phyloP scores from a whole-genome alignment of 2,329 filamentous ascomycete genomes.

The Aspergillus tanneri region DNA sequence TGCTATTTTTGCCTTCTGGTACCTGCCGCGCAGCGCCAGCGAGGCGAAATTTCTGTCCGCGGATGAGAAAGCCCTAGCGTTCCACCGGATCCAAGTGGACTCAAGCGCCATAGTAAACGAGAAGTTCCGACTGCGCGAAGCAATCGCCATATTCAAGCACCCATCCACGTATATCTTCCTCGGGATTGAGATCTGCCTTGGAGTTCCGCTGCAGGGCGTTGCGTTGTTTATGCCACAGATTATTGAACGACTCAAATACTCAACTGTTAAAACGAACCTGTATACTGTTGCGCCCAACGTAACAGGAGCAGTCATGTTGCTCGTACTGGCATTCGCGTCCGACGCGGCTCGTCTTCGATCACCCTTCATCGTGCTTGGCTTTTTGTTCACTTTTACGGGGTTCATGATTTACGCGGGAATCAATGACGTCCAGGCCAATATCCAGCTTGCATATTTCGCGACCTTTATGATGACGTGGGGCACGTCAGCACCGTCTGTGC shows the following conservation, averaged over 20 bases:
- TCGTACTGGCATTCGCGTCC: conserved; percentile 69
- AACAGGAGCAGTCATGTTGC: conserved; percentile 68
- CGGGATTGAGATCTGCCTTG: conserved; percentile 58
- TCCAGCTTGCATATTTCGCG: conserved; percentile 71
- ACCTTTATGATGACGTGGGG: conserved; percentile 84
- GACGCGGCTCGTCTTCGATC: conserved; percentile 67
- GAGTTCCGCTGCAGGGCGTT: conserved; percentile 59
- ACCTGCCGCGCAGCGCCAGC: conserved; percentile 64
- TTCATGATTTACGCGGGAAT: conserved; percentile 78
- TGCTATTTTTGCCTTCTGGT: conserved; percentile 65
- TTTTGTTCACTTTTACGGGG: conserved; percentile 70
- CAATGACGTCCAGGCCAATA: conserved; percentile 57
- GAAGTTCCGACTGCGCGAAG: conserved; percentile 53
- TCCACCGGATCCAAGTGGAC: conserved; percentile 72
- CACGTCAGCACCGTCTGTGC: conserved; percentile 69
- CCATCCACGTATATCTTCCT: conserved; percentile 56
- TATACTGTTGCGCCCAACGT: conserved; percentile 81
- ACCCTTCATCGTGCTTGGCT: conserved; percentile 72
- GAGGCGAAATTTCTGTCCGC: conserved; percentile 65
- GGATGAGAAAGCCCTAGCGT: conserved; percentile 67
- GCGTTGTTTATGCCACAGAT: conserved; percentile 60
- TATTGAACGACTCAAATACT: conserved; percentile 53
- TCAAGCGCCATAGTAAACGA: conserved; percentile 64
- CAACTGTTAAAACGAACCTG: conserved; percentile 68
- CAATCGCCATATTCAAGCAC: conserved; percentile 54